Conservation (phyloP, 495 filamentous ascomycete species). For the Podospora appendiculata region DNA sequence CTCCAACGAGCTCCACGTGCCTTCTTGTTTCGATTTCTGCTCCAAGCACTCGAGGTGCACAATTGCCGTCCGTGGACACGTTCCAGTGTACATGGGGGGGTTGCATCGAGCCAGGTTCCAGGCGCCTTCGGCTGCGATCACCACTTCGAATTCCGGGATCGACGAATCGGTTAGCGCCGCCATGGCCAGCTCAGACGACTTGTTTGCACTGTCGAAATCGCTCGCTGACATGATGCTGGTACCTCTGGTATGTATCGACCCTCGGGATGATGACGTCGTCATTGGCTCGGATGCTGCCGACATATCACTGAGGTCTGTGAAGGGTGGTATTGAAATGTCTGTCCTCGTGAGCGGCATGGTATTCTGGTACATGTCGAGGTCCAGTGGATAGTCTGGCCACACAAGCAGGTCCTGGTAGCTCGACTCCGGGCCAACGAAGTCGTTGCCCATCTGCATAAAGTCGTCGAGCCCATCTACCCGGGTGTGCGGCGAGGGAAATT, state of each 20-base stretch:
- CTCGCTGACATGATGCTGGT: constrained; percentile 35
- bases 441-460: constrained; percentile 21
- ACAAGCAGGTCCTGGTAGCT: constrained; percentile 28
- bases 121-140: constrained; percentile 44
- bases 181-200: constrained; percentile 22
- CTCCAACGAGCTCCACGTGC: constrained; percentile 36
- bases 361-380: constrained; percentile 25
- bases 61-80: constrained; percentile 49
- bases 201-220: constrained; percentile 26
- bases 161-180: constrained; percentile 13
- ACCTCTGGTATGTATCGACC: constrained; percentile 36
- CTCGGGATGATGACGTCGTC: constrained; percentile 26
- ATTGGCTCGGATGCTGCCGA: constrained; percentile 29
- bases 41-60: constrained; percentile 52
- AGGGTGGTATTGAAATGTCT: constrained; percentile 22
- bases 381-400: constrained; percentile 26
- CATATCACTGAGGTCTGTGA: constrained; percentile 24
- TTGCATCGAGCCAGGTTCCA: constrained; percentile 55
- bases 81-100: constrained; percentile 37
- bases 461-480: constrained; percentile 28
- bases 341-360: constrained; percentile 15
- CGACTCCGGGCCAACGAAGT: constrained; percentile 19
- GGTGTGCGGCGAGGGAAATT: constrained; percentile 27
- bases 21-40: constrained; percentile 47
- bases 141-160: constrained; percentile 41